Evolutionary conservation across 306 rosid genomes (phyloP), one percentile per base, ranked within the genome.

Genomic region (Cucurbita pepo): DNA sequence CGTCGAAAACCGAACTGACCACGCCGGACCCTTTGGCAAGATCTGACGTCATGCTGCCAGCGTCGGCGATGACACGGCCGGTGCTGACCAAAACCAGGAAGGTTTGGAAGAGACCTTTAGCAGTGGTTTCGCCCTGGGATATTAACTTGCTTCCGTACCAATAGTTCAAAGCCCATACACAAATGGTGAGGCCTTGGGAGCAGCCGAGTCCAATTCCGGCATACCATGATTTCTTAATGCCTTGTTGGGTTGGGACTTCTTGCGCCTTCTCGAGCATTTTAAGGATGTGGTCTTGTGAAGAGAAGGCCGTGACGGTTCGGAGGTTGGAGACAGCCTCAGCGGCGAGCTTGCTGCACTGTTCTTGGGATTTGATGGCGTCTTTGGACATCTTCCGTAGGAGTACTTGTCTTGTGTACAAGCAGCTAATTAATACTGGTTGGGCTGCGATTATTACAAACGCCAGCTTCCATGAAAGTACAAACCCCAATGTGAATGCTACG

Each of bases 311-410:
- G 77, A 93, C 78, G 14, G 89, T 88, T 63, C 97, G 77, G 1
- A 93, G 89, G 44, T 93, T 90, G 72, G 96, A 85, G 62, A 93
- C 96, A 0, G 98, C 98, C 76, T 93, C 98, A 0, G 96, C 98
- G 0, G 98, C 98, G 47, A 93, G 86, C 80, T 93, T 88, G 83
- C 94, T 86, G 40, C 94, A 81, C 37, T 86, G 84, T 0, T 79
- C 86, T 79, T 93, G 98, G 14, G 97, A 84, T 77, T 86, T 85
- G 16, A 78, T 81, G 79, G 96, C 86, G 72, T 85, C 85, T 0
- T 18, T 67, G 0, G 89, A 87, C 94, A 90, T 86, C 75, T 45
- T 83, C 50, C 76, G 83, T 0, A 93, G 88, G 1, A 93, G 82
- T 19, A 93, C 98, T 4, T 84, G 88, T 19, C 97, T 81, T 6